Evolutionary conservation across 2,329 filamentous ascomycete species (phyloP), one percentile per base, ranked within the genome.

Genomic region (Lachnum nothofagi): DNA sequence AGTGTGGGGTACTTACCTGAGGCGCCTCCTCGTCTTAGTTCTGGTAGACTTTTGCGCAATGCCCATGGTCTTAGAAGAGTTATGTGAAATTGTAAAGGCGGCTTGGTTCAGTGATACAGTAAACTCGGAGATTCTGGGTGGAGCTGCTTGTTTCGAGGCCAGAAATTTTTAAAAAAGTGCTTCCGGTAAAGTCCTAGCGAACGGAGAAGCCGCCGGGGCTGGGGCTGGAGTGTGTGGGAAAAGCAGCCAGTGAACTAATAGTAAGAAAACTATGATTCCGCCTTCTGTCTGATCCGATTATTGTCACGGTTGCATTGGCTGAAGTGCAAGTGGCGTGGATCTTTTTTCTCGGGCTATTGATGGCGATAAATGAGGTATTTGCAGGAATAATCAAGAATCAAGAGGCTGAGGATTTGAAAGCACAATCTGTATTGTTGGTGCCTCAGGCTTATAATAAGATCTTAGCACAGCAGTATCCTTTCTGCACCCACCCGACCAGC

Each of bases 11-110:
- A 33, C 49, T 7, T 70, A 85, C 84, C 84, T 81, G 17, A 78
- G 82, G 63, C 82, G 80, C 55, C 85, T 78, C 68, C 87, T 80
- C 3, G 85, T 91, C 71, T 91, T 91, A 48, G 80, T 82, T 55
- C 82, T 75, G n/a, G 80, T 83, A 39, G 76, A 73, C 65, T 83
- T 83, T 57, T 79, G 80, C 24, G 76, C 72, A 53, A 86, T 78
- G 39, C 85, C 86, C 86, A 90, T 40, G 4, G 37, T n/a, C 14
- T 9, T n/a, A 40, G 19, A 20, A 9, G 37, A 5, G 20, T 10
- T 14, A 24, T 40, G 12, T 24, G 16, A 16, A 23, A 19, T 19
- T 39, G 20, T 12, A 40, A 24, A 25, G 16, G 14, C 19, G n/a
- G 12, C 37, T 22, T 6, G 22, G 37, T 14, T 40, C 24, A 6